phyloP scores from a whole-genome alignment of 2,329 filamentous ascomycete species.

The Sclerotinia spermophila region DNA sequence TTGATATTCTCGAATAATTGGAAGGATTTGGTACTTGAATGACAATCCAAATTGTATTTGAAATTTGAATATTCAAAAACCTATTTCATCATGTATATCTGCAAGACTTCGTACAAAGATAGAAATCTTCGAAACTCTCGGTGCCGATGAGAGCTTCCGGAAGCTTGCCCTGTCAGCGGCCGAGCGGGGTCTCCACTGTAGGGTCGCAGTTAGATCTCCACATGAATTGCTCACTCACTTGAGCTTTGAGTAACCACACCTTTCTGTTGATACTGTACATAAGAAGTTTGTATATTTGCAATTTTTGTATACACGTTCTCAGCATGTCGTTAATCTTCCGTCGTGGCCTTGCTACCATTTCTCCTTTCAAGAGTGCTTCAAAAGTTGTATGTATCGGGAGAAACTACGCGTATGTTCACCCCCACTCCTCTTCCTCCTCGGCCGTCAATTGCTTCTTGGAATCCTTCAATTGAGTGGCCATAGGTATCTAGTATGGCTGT shows the following conservation, averaged over 20 bases:
- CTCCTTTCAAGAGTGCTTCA: constrained; percentile 51
- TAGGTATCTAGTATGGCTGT: background rate
- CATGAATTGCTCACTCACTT: background rate
- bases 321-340: constrained; percentile 35
- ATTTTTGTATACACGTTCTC: background rate
- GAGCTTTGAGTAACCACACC: background rate
- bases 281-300: background rate
- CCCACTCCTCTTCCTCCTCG: constrained; percentile 14
- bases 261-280: constrained; percentile 6
- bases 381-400: constrained; percentile 78
- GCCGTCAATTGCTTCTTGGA: background rate
- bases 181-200: constrained; percentile 6
- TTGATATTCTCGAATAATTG: too few species aligned
- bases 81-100: constrained; percentile 1
- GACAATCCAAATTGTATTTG: background rate
- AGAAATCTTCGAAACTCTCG: background rate
- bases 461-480: constrained; percentile 10
- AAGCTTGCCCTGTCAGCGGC: background rate
- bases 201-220: background rate
- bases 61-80: background rate
- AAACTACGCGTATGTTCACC: constrained; percentile 78
- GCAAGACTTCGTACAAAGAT: background rate
- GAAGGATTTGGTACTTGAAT: background rate
- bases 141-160: background rate
- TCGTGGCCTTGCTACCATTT: constrained; percentile 38